These are phyloP conservation scores for Pigoraptor vietnamica DNA, from an alignment of 78 protist species.

Conservation along the genomic window DNA sequence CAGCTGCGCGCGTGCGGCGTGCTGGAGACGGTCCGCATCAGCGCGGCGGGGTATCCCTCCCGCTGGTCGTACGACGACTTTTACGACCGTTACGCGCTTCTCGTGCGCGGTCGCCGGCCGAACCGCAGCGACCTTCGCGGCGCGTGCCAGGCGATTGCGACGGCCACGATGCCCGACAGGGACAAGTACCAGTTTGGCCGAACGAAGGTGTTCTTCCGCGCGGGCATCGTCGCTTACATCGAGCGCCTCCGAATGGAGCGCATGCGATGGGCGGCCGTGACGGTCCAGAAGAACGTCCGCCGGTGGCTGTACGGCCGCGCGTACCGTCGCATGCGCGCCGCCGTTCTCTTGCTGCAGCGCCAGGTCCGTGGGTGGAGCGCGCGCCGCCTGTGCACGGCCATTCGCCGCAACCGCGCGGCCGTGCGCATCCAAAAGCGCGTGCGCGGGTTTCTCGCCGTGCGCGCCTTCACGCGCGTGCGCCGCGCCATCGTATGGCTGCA, in stretches of 20 bases:
- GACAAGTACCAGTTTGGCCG: slow-evolving; percentile 25
- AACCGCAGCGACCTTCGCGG: slow-evolving; percentile 56
- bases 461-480: too few relatives aligned
- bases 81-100: slow-evolving; percentile 8
- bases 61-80: slow-evolving; percentile 45
- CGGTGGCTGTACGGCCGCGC: neutral
- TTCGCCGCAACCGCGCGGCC: too few relatives aligned
- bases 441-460: too few relatives aligned
- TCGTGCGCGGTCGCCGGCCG: too few relatives aligned
- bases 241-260: neutral
- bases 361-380: too few relatives aligned
- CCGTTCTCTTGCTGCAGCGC: neutral
- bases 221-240: slow-evolving; percentile 19
- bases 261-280: neutral
- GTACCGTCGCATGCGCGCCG: neutral
- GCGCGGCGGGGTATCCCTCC: slow-evolving; percentile 87
- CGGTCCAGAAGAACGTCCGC: neutral
- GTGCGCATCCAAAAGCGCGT: too few relatives aligned
- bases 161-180: too few relatives aligned
- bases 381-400: too few relatives aligned
- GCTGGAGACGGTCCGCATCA: slow-evolving; percentile 78
- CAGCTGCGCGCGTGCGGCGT: slow-evolving; percentile 71
- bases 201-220: slow-evolving; percentile 33
- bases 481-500: too few relatives aligned
- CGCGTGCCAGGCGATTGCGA: slow-evolving; percentile 1